These are phyloP conservation scores for Cerioporus squamosus DNA, from an alignment of 1,284 basidiomycete genomes.

Conservation along the genomic window DNA sequence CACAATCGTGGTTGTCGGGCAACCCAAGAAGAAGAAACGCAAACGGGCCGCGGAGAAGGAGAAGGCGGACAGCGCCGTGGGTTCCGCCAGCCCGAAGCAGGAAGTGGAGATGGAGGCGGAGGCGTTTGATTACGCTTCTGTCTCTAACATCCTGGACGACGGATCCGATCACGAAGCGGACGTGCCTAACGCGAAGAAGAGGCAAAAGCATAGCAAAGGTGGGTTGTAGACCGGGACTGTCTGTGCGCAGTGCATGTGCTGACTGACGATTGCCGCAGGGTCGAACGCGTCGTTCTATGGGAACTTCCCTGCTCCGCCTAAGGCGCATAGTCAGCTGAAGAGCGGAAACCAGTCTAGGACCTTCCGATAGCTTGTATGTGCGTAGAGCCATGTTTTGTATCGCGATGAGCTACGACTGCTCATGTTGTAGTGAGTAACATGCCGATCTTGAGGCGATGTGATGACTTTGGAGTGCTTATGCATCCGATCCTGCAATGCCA, in stretches of 20 bases:
- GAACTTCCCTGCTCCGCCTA: conserved; percentile 69
- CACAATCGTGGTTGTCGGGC: conserved; percentile 74
- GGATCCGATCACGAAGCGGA: conserved; percentile 47
- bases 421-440: not conserved
- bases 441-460: too few relatives aligned
- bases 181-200: conserved; percentile 49
- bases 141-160: conserved; percentile 81
- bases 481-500: too few relatives aligned
- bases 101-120: conserved; percentile 33
- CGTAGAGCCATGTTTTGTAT: not conserved
- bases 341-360: conserved; percentile 74
- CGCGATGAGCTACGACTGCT: not conserved
- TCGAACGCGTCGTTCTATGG: conserved; percentile 42
- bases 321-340: conserved; percentile 68
- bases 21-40: conserved; percentile 61
- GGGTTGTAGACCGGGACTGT: conserved; percentile 17
- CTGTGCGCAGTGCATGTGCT: not conserved
- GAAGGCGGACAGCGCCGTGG: not conserved
- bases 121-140: conserved; percentile 76
- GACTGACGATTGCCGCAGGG: not conserved
- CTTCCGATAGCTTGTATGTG: conserved; percentile 49
- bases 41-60: conserved; percentile 14
- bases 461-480: too few relatives aligned
- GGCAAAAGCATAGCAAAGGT: conserved; percentile 54
- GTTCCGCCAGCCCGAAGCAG: conserved; percentile 2